Base-by-base conservation (phyloP, 2,329 filamentous ascomycete genomes). In the Fonsecaea pedrosoi region DNA sequence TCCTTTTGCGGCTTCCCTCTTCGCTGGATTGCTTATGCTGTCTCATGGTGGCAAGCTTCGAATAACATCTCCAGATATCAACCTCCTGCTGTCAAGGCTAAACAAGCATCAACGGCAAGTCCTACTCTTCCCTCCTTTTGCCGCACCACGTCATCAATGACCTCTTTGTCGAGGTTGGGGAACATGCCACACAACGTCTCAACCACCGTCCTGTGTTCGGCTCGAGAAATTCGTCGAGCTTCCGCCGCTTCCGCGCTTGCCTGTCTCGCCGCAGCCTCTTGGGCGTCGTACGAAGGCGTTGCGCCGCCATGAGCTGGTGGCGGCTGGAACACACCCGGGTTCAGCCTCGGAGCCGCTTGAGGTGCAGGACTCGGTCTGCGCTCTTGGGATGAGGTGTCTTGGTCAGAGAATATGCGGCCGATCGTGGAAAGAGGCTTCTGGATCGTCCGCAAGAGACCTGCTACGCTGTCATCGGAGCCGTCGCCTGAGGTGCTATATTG, bases 101-200 rank as follows among this genome's bases (percentile, higher is more conserved):
- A 85, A 78, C 92, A 95, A 56, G 91, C 92, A 79, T 95, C 92
- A 48, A 95, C 92, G n/a, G 92, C 92, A 72, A 92, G 82, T 45
- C 91, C 91, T 74, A 95, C 91, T 78, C 91, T 93, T 76, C 95
- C 96, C 79, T 97, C 90, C 80, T 99, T 97, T 82, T 96, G 88
- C 77, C 94, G 89, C 32, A 99, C 95, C 48, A 99, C 95, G 80
- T 99, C 95, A 74, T 94, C 94, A 76, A 99, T 98, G 42, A 99
- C 86, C 57, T 99, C 96, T 74, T 89, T 88, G 78, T 99, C 95
- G 59, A 99, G 82, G 75, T 96, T 93, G 0, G 95, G 95, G 77
- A 99, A 99, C 95, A 99, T 99, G 73, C 92, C 91, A 56, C 92
- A 89, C 65, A 99, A 81, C 40, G 95, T 98, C 80, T 98, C 95